phyloP scores from a whole-genome alignment of 2,329 filamentous ascomycete species.

The Malbranchea zuffiana region DNA sequence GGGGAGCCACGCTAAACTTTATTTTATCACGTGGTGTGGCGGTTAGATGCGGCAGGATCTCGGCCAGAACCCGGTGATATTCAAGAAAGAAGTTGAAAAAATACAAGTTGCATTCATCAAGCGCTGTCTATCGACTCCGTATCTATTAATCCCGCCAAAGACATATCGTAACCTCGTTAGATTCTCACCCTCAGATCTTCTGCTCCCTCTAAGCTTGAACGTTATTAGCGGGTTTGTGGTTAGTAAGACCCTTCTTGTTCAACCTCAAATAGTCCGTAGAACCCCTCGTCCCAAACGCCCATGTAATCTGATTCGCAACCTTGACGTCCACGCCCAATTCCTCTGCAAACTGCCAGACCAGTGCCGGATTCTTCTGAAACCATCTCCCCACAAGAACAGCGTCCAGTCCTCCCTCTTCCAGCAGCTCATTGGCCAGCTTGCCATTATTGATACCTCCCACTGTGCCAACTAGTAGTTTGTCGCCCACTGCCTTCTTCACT shows the following conservation, averaged over 20 bases:
- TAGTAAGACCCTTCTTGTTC: slow-evolving; percentile 1
- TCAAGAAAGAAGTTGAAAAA: too few species aligned
- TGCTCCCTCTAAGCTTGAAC: too few species aligned
- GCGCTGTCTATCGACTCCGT: too few species aligned
- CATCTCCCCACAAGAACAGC: slow-evolving; percentile 62
- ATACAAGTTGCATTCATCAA: too few species aligned
- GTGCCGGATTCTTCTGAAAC: slow-evolving; percentile 72
- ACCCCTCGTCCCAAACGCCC: slow-evolving; percentile 44
- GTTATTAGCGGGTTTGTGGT: too few species aligned
- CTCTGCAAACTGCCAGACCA: slow-evolving; percentile 62
- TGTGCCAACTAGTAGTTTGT: slow-evolving; percentile 56
- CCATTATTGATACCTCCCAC: slow-evolving; percentile 65
- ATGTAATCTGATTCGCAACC: slow-evolving; percentile 61
- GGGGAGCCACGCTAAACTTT: too few species aligned
- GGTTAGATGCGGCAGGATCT: too few species aligned
- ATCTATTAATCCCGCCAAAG: too few species aligned
- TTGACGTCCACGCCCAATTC: slow-evolving; percentile 60
- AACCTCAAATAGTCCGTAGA: slow-evolving; percentile 6
- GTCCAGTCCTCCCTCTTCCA: slow-evolving; percentile 48
- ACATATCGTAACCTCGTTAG: too few species aligned
- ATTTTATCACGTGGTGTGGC: too few species aligned
- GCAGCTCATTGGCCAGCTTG: slow-evolving; percentile 54
- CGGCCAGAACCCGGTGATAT: too few species aligned
- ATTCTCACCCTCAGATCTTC: too few species aligned
- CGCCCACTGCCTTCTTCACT: slow-evolving; percentile 65